phyloP scores from a whole-genome alignment of 768 basidiomycete genomes.

The Solioccasus polychromus region DNA sequence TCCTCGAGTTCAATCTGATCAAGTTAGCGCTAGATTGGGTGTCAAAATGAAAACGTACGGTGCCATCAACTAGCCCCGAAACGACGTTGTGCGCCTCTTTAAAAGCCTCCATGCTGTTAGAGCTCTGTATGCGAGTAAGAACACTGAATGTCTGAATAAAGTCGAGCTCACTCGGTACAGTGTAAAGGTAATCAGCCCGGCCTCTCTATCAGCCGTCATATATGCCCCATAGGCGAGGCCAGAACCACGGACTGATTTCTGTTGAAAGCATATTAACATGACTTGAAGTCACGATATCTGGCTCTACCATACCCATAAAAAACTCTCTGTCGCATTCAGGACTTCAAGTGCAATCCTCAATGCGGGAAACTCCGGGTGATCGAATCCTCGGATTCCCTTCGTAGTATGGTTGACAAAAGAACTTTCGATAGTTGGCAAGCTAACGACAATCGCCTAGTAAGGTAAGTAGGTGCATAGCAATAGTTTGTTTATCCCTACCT shows the following conservation, averaged over 20 bases:
- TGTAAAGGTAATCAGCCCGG: slow-evolving; percentile 71
- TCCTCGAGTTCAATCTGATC: slow-evolving; percentile 74
- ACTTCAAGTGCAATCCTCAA: slow-evolving; percentile 81
- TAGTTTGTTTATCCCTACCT: slow-evolving; percentile 42
- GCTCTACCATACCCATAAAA: slow-evolving; percentile 70
- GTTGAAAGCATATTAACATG: slow-evolving; percentile 2
- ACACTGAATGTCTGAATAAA: not conserved
- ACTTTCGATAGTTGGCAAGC: slow-evolving; percentile 92
- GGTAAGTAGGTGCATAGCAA: not conserved
- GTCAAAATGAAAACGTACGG: slow-evolving; percentile 45
- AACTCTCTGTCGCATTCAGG: slow-evolving; percentile 91
- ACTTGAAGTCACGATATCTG: not conserved
- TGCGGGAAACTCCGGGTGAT: slow-evolving; percentile 82
- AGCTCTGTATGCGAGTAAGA: slow-evolving; percentile 52
- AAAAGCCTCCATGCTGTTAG: slow-evolving; percentile 75
- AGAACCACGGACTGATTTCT: slow-evolving; percentile 89
- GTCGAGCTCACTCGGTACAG: slow-evolving; percentile 65
- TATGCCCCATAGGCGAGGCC: slow-evolving; percentile 94
- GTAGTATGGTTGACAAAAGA: slow-evolving; percentile 78
- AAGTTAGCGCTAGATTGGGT: not conserved
- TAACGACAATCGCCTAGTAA: slow-evolving; percentile 74
- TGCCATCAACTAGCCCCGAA: slow-evolving; percentile 74
- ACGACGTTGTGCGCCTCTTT: slow-evolving; percentile 78
- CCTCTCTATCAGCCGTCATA: slow-evolving; percentile 69
- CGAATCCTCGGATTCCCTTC: slow-evolving; percentile 75